Percentiles rank a stretch among this genome's conserved stretches.
phyloP scores from a whole-genome alignment of 1,284 basidiomycete species.

The Sporisorium exsertum region DNA sequence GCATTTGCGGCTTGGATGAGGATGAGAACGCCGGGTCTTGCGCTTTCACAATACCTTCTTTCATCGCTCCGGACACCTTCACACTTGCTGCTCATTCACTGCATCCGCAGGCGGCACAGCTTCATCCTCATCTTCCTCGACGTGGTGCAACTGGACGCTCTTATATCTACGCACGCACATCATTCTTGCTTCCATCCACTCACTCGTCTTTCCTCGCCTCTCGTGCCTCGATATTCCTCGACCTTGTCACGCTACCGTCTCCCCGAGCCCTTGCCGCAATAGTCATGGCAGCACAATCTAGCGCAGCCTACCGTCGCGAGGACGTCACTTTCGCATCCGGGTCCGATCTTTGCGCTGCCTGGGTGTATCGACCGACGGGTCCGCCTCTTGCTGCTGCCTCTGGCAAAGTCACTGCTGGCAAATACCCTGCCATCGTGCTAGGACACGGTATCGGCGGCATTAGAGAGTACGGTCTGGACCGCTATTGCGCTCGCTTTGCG shows the following conservation, averaged over 20 bases:
- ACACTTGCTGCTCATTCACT: no score
- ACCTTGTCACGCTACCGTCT: no score
- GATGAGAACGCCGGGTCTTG: no score
- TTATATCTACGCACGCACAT: no score
- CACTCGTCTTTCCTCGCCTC: neutral
- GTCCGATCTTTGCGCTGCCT: constrained; percentile 31
- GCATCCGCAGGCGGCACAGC: no score
- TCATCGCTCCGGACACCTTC: no score
- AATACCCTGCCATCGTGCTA: constrained; percentile 45
- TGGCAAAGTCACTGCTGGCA: neutral
- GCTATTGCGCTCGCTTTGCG: constrained; percentile 34
- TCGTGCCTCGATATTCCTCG: no score
- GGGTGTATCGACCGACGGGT: constrained; percentile 38
- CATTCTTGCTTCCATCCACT: neutral
- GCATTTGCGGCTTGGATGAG: no score
- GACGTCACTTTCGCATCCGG: constrained; percentile 36
- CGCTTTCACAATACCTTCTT: no score
- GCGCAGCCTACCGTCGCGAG: constrained; percentile 23
- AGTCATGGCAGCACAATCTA: neutral
- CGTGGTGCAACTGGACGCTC: no score
- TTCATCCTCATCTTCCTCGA: no score
- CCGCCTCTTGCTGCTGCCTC: constrained; percentile 2
- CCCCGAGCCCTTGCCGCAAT: neutral
- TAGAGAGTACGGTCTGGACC: constrained; percentile 52
- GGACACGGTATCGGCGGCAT: constrained; percentile 55